Conservation (phyloP, 106 monocot species). For the Ottelia alismoides region DNA sequence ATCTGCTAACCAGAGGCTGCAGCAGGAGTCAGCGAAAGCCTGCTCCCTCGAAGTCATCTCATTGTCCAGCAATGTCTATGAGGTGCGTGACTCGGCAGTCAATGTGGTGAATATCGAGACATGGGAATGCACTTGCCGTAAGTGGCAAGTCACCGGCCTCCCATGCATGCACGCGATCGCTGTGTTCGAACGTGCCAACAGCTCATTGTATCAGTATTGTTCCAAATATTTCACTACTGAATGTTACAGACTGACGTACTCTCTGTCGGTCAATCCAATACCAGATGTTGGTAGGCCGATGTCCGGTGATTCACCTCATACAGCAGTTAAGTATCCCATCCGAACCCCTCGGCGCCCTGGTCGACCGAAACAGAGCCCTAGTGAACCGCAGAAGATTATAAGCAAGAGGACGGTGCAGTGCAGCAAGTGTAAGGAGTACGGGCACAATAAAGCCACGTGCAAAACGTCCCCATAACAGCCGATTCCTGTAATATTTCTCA, state of each 20-base stretch:
- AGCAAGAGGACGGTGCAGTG: slow-evolving; percentile 68
- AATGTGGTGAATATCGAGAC: slow-evolving; percentile 56
- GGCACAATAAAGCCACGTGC: slow-evolving; percentile 90
- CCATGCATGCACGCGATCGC: slow-evolving; percentile 84
- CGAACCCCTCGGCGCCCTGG: slow-evolving; percentile 55
- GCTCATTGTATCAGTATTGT: slow-evolving; percentile 54
- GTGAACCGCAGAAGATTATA: slow-evolving; percentile 41
- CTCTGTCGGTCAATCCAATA: slow-evolving; percentile 77
- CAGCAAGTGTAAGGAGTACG: slow-evolving; percentile 71
- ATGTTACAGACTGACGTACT: slow-evolving; percentile 58
- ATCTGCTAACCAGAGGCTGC: slow-evolving; percentile 43
- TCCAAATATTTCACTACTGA: slow-evolving; percentile 62
- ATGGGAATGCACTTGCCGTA: slow-evolving; percentile 83
- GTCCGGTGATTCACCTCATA: slow-evolving; percentile 24
- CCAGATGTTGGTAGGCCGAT: slow-evolving; percentile 47
- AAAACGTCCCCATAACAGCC: too few species aligned
- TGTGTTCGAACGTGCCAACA: slow-evolving; percentile 38
- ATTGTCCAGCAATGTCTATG: slow-evolving; percentile 39
- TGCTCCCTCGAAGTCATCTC: slow-evolving; percentile 36
- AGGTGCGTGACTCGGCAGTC: slow-evolving; percentile 25
- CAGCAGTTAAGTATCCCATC: slow-evolving; percentile 14
- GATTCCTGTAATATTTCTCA: too few species aligned
- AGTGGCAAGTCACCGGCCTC: slow-evolving; percentile 75
- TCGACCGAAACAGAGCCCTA: slow-evolving; percentile 73
- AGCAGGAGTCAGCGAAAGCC: slow-evolving; percentile 39